A percentile compares a stretch with the other conserved stretches of the same genome.
phyloP scores from a whole-genome alignment of 1,139 yeast genomes.

The Pichiaceae sp. region DNA sequence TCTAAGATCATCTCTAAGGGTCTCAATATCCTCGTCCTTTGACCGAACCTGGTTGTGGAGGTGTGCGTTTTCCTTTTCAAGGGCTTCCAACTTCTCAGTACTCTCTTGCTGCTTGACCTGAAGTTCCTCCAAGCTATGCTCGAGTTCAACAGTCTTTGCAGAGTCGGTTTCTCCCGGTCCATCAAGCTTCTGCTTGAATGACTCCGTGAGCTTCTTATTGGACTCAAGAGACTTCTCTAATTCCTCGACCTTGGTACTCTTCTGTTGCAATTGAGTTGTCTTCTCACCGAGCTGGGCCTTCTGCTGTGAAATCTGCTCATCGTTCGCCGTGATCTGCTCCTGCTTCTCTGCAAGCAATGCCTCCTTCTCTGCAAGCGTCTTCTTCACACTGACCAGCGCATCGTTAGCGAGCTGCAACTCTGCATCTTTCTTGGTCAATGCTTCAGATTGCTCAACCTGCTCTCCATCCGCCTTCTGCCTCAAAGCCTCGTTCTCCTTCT shows the following conservation, averaged over 20 bases:
- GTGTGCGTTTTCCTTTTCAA: conserved; percentile 4
- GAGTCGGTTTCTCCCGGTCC: not conserved
- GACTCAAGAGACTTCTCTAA: conserved; percentile 9
- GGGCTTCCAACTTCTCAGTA: conserved; percentile 4
- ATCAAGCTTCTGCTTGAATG: conserved; percentile 18
- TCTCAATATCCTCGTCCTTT: conserved; percentile 45
- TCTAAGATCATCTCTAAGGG: conserved; percentile 61
- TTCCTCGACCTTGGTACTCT: not conserved
- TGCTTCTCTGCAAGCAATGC: not conserved
- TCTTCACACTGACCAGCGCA: not conserved
- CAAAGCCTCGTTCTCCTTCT: conserved; percentile 3
- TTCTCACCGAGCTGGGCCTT: not conserved
- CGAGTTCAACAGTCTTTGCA: not conserved
- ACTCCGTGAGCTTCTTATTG: conserved; percentile 12
- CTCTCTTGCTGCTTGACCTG: conserved; percentile 12
- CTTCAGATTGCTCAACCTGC: not conserved
- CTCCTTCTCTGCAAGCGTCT: not conserved
- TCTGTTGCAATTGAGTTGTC: not conserved
- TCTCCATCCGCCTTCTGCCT: not conserved
- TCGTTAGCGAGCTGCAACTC: not conserved
- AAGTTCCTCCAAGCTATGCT: conserved; percentile 3
- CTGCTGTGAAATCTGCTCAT: not conserved
- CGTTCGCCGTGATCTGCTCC: not conserved
- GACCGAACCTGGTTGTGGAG: conserved; percentile 7
- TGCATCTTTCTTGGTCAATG: not conserved